Percentiles rank a stretch among this genome's conserved stretches.
These are phyloP conservation scores for Amoebophrya sp. DNA, from an alignment of 169 alveolate genomes.

Conservation along the genomic window DNA sequence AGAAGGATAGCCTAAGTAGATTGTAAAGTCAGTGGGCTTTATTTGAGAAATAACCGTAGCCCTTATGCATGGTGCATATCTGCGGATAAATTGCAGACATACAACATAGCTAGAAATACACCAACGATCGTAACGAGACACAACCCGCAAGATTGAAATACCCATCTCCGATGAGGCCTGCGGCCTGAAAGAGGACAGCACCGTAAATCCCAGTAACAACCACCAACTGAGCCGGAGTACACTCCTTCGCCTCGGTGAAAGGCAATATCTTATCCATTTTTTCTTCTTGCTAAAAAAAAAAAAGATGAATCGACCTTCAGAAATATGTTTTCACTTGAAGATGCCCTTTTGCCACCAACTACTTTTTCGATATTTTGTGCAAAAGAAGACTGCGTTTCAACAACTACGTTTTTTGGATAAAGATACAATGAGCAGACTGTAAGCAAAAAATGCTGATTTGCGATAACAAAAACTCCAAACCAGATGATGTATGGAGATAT, in stretches of 20 bases:
- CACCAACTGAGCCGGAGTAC: background rate
- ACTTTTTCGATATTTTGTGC: too few species aligned
- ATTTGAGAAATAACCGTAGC: background rate
- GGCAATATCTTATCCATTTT: background rate
- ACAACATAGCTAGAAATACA: background rate
- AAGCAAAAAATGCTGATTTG: too few species aligned
- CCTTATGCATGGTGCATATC: background rate
- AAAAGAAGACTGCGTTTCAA: background rate
- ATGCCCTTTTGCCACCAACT: too few species aligned
- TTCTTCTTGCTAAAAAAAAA: background rate
- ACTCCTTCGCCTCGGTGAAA: background rate
- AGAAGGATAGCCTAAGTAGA: too few species aligned
- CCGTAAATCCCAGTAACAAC: background rate
- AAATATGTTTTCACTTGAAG: too few species aligned
- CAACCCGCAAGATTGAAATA: background rate
- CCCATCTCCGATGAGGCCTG: slow-evolving; percentile 3
- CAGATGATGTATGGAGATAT: too few species aligned
- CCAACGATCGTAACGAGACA: too few species aligned
- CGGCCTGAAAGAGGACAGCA: background rate
- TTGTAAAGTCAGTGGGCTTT: too few species aligned
- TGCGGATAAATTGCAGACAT: background rate
- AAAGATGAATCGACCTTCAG: too few species aligned
- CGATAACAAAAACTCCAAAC: too few species aligned
- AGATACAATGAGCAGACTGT: too few species aligned
- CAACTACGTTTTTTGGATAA: background rate